phyloP scores from a whole-genome alignment of 768 basidiomycete genomes.

The Suillus plorans region DNA sequence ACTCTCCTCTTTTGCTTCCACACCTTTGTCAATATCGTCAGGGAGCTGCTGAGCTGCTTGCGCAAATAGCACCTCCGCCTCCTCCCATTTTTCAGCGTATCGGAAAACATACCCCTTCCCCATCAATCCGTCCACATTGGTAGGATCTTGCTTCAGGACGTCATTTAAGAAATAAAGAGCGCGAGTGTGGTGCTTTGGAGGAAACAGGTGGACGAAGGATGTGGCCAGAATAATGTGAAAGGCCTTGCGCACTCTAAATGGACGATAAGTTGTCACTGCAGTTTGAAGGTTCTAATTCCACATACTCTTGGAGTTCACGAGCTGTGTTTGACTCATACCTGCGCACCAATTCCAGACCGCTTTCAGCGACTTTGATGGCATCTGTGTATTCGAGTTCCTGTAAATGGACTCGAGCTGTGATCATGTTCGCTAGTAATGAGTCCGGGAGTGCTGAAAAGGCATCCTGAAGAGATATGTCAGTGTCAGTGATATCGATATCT shows the following conservation, averaged over 20 bases:
- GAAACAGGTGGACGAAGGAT: slow-evolving; percentile 79
- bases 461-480: slow-evolving; percentile 41
- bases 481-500: background rate
- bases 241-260: slow-evolving; percentile 57
- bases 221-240: slow-evolving; percentile 74
- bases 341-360: slow-evolving; percentile 57
- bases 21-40: slow-evolving; percentile 43
- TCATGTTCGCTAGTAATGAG: slow-evolving; percentile 66
- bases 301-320: slow-evolving; percentile 49
- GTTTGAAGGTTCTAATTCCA: slow-evolving; percentile 5
- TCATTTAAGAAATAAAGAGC: slow-evolving; percentile 75
- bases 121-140: slow-evolving; percentile 67
- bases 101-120: slow-evolving; percentile 75
- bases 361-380: slow-evolving; percentile 69
- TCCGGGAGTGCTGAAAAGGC: slow-evolving; percentile 48
- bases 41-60: slow-evolving; percentile 50
- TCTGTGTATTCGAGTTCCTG: slow-evolving; percentile 72
- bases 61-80: slow-evolving; percentile 63
- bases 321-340: slow-evolving; percentile 59
- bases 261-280: background rate
- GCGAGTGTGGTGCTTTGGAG: slow-evolving; percentile 86
- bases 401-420: slow-evolving; percentile 65
- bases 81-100: slow-evolving; percentile 60
- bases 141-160: slow-evolving; percentile 60
- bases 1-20: slow-evolving; percentile 75